These are phyloP conservation scores for Nigrograna mackinnonii DNA, from an alignment of 2,329 filamentous ascomycete species.

Conservation along the genomic window DNA sequence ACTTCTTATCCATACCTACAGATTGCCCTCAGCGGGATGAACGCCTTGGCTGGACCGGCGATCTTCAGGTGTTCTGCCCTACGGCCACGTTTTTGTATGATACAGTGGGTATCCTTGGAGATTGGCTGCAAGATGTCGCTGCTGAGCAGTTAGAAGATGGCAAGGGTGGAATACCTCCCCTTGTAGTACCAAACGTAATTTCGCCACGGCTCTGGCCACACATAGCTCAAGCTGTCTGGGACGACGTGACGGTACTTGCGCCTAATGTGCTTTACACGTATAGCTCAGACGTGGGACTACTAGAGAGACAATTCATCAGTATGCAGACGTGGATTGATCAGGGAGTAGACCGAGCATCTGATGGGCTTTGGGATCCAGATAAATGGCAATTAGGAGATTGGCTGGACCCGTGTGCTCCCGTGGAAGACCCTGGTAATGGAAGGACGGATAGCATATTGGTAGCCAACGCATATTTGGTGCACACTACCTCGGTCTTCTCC, in stretches of 20 bases:
- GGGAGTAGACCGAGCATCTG: too few species aligned
- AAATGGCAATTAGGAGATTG: too few species aligned
- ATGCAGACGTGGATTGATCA: conserved; percentile 1
- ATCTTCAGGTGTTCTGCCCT: conserved; percentile 54
- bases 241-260: neutral
- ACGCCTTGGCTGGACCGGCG: conserved; percentile 58
- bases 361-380: too few species aligned
- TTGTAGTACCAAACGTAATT: neutral
- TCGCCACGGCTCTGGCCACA: neutral
- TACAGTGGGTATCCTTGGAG: conserved; percentile 53
- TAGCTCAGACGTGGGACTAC: neutral
- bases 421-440: neutral
- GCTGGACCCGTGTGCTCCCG: conserved; percentile 1
- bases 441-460: neutral
- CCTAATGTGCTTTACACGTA: neutral
- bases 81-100: conserved; percentile 60
- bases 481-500: too few species aligned
- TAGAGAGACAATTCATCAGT: neutral
- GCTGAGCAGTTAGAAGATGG: conserved; percentile 35
- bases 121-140: conserved; percentile 55
- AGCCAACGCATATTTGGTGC: neutral
- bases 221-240: neutral
- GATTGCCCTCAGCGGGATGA: conserved; percentile 63
- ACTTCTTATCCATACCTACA: conserved; percentile 52
- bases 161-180: neutral